phyloP scores from a whole-genome alignment of 1,284 basidiomycete species.

The Malassezia sp. region DNA sequence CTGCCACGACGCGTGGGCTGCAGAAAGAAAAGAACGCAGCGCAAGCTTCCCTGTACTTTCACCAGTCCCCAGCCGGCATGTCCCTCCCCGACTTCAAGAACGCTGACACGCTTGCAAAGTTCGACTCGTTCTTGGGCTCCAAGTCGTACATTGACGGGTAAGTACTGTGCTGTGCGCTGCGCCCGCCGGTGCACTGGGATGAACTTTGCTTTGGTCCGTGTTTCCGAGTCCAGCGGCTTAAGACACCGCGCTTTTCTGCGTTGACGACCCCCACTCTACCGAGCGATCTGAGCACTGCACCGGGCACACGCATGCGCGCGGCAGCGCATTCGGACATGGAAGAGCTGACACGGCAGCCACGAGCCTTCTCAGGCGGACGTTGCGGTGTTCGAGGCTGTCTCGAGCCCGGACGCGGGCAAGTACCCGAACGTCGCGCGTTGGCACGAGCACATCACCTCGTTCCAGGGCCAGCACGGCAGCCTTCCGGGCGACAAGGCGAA shows the following conservation, averaged over 20 bases:
- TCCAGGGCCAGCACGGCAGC: conserved; percentile 38
- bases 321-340: not conserved
- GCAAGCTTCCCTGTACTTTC: not conserved
- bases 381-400: conserved; percentile 69
- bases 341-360: conserved; percentile 52
- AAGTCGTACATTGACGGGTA: conserved; percentile 46
- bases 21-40: conserved; percentile 4
- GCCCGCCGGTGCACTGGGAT: conserved; percentile 34
- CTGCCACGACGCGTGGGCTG: not conserved
- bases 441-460: conserved; percentile 56
- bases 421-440: conserved; percentile 77
- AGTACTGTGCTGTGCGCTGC: conserved; percentile 16
- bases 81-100: conserved; percentile 45
- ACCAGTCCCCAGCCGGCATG: conserved; percentile 19
- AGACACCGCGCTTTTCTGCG: conserved; percentile 46
- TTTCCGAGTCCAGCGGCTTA: conserved; percentile 48
- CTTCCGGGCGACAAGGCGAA: conserved; percentile 42
- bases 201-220: conserved; percentile 47
- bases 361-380: conserved; percentile 94
- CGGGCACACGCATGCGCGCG: conserved; percentile 2
- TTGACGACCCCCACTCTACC: conserved; percentile 43
- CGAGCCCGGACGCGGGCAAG: conserved; percentile 53
- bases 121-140: conserved; percentile 35
- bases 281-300: conserved; percentile 37
- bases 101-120: conserved; percentile 30